Evolutionary conservation across 495 filamentous ascomycete species (phyloP).

Genomic region (Tuber magnatum): DNA sequence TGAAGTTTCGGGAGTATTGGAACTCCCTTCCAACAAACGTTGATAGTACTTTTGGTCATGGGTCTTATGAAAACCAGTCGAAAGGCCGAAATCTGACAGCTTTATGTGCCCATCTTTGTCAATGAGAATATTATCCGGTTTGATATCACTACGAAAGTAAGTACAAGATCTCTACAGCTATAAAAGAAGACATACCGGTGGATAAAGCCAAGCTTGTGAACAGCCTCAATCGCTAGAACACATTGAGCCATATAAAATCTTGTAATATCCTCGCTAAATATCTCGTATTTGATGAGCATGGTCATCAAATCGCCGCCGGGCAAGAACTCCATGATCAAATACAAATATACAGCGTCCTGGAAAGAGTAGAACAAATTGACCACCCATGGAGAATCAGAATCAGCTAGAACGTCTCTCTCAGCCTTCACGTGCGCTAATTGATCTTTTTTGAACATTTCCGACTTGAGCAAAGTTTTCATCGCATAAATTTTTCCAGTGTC

Average conservation of each 20-base stretch:
- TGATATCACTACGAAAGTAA: conserved; percentile 70
- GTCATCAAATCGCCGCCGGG: conserved; percentile 99
- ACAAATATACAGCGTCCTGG: conserved; percentile 89
- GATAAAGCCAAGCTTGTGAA: conserved; percentile 96
- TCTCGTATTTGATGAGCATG: conserved; percentile 99
- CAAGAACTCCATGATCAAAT: conserved; percentile 99
- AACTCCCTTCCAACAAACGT: conserved; percentile 71
- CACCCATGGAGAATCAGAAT: conserved; percentile 97
- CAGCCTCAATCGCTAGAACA: conserved; percentile 91
- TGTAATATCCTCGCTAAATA: conserved; percentile 97
- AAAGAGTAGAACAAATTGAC: conserved; percentile 97
- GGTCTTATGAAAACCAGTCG: conserved; percentile 93
- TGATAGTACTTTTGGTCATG: conserved; percentile 98
- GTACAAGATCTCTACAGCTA: conserved; percentile 11
- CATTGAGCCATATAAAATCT: conserved; percentile 99
- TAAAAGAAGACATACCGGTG: conserved; percentile 59
- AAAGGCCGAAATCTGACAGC: conserved; percentile 95
- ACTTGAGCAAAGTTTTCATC: conserved; percentile 95
- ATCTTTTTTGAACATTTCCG: conserved; percentile 99
- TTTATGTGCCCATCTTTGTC: conserved; percentile 96
- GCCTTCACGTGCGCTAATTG: conserved; percentile 97
- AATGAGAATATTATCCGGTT: conserved; percentile 96
- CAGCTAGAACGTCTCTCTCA: conserved; percentile 93
- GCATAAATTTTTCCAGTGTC: conserved; percentile 96
- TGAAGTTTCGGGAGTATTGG: conserved; percentile 54